Percentiles rank a stretch among this genome's conserved stretches.
phyloP scores from a whole-genome alignment of 768 basidiomycete genomes.

The Boletellus sp. region DNA sequence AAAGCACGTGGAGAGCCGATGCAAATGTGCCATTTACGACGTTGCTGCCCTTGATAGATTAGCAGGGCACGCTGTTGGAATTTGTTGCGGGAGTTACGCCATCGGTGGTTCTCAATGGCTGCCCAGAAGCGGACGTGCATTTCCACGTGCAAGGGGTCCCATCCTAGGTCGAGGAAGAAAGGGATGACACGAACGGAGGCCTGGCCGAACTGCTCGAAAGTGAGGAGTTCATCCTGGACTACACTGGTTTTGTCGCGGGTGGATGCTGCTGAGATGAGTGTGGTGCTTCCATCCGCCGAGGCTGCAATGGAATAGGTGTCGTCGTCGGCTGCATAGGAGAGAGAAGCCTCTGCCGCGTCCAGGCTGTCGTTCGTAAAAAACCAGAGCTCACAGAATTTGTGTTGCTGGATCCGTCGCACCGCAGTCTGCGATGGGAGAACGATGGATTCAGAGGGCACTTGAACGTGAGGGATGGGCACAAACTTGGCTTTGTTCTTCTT shows the following conservation, averaged over 20 bases:
- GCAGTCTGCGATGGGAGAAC: not conserved
- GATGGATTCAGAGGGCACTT: not conserved
- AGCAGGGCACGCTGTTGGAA: not conserved
- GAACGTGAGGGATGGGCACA: not conserved
- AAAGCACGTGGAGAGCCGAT: not conserved
- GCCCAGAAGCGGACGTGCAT: not conserved
- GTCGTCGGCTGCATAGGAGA: not conserved
- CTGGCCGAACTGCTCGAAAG: too few species aligned
- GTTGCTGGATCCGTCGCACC: not conserved
- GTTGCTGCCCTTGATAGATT: not conserved
- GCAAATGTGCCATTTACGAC: not conserved
- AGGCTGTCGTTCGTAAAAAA: not conserved
- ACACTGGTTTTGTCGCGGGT: too few species aligned
- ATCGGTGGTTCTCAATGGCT: not conserved
- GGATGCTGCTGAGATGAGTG: too few species aligned
- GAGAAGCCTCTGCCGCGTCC: not conserved
- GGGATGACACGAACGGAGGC: not conserved
- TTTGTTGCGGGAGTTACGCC: not conserved
- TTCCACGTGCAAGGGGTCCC: not conserved
- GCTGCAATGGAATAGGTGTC: too few species aligned
- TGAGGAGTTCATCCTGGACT: too few species aligned
- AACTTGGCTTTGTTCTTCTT: not conserved
- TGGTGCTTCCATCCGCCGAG: too few species aligned
- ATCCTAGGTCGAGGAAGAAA: not conserved
- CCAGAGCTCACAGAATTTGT: slow-evolving; percentile 1